Evolutionary conservation across 805 yeast species (phyloP), one percentile per base, ranked within the genome.

Genomic region (Tetrapisispora iriomotensis): DNA sequence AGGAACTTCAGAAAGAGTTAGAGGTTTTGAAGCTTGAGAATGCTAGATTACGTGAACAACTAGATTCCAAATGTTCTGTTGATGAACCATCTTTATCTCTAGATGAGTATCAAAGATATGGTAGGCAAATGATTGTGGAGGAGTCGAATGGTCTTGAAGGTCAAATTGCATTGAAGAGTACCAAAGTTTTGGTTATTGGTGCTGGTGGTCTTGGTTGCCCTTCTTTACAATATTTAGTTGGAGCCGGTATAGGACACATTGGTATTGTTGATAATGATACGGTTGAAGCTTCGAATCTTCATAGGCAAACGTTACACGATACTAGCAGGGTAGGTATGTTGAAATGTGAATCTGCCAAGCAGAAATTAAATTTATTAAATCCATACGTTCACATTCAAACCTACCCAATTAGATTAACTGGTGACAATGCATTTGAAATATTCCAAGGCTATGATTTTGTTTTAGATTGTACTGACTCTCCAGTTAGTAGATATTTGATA

Each of bases 161-260:
- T 1, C 99, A 92, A 56, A 37, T 71, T 7, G 65, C 61, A 31
- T 60, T 92, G 34, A 79, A 77, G 45, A 47, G 58, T 0, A 42
- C 90, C 2, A 72, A 66, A 37, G 73, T 88, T 0, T 60, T 90
- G 20, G 88, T 92, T 0, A 70, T 92, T 7, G 98, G 99, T 1
- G 96, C 96, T 1, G 99, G 98, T 9, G 99, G 99, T 0, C 67
- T 92, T 6, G 97, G 98, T 0, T 81, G 94, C 48, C 96, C 98
- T 0, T 94, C 94, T 0, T 59, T 90, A 36, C 68, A 83, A 31
- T 92, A 92, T 54, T 61, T 92, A 2, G 78, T 79, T 0, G 96
- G 94, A 0, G 82, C 95, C 0, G 98, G 99, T 4, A 65, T 90
- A 3, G 97, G 95, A 1, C 58, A 63, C 2, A 67, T 92, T 18